Base-by-base conservation (phyloP, 148 eudicot genomes). In the Fagopyrum tataricum region DNA sequence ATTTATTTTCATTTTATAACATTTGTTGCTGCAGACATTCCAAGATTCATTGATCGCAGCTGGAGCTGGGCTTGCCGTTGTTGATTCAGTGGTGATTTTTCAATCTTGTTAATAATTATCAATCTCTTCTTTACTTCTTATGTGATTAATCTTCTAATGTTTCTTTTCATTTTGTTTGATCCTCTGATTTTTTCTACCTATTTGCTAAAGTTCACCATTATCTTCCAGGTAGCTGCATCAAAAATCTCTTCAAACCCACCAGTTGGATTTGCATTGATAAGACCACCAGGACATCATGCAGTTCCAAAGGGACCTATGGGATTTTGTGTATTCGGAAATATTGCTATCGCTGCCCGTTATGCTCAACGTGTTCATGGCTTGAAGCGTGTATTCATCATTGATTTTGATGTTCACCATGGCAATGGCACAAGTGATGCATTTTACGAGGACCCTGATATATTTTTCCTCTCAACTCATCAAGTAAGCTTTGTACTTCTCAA, bases 201-300 rank as follows among this genome's bases (percentile, higher is more conserved):
- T 13, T 43, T 37, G 18, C 68, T 62, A 31, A 62, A 62, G 43
- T 4, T 14, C 42, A 62, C 41, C 80, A 74, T 85, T 75, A 74
- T 41, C 70, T 86, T 79, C 17, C 78, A 93, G 98, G 89, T 93
- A 78, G 85, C 85, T 67, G 96, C 98, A 76, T 91, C 94, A 43
- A 86, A 67, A 73, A 24, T 76, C 31, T 81, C 78, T 70, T 26
- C 72, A 76, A 82, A 93, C 20, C 88, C 95, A 72, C 97, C 97
- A 6, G 76, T 79, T 41, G 98, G 97, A 71, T 93, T 91, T 79
- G 97, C 98, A 51, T 79, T 93, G 64, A 87, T 93, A 74, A 80
- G 98, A 75, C 98, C 98, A 48, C 98, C 98, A 13, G 98, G 98
- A 78, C 98, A 93, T 80, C 98, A 93, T 79, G 98, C 98, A 70